Base-by-base conservation (phyloP, 108 stramenopile species). In the Cyclotella cryptica region DNA sequence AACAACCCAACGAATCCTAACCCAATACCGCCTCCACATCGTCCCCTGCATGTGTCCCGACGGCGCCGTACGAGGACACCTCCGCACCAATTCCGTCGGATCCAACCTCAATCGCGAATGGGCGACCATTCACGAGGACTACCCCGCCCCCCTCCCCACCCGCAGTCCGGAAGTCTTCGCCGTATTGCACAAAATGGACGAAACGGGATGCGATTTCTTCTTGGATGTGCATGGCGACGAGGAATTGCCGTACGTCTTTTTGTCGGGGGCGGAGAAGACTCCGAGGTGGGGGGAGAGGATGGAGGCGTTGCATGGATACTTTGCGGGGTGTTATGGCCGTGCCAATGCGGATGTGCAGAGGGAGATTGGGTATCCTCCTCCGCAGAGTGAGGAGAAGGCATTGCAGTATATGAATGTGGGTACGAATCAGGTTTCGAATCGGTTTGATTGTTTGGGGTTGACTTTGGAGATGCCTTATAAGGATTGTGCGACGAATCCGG, bases 401-500 rank as follows among this genome's bases (percentile, higher is more conserved):
- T 58, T 90, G 74, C 61, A 42, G 10, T 78, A 85, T 53, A 82
- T 81, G 81, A 92, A 91, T 77, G 85, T 96, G n/a, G 93, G 86
- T 22, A 86, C 90, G 24, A 96, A 96, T 80, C 93, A 93, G 79
- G 74, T 96, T 66, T 85, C 88, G 12, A 79, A 70, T 45, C 69
- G 93, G 21, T 96, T 92, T 74, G 79, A 93, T 74, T 96, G 96
- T 75, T 76, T 96, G 55, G 90, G 87, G 11, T 68, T 92, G 67
- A 96, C 96, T 9, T 74, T 96, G 59, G 96, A 96, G 69, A 93
- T 94, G 93, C 96, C 96, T 0, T 96, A 85, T 81, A 96, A 96
- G 81, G 93, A 96, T 57, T 93, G 93, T 69, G 69, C 77, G 11
- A 81, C 80, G 11, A 81, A 75, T 55, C 54, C 74, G 26, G 93